These are phyloP conservation scores for Penicillium concentricum DNA, from an alignment of 2,329 filamentous ascomycete species.

Conservation along the genomic window DNA sequence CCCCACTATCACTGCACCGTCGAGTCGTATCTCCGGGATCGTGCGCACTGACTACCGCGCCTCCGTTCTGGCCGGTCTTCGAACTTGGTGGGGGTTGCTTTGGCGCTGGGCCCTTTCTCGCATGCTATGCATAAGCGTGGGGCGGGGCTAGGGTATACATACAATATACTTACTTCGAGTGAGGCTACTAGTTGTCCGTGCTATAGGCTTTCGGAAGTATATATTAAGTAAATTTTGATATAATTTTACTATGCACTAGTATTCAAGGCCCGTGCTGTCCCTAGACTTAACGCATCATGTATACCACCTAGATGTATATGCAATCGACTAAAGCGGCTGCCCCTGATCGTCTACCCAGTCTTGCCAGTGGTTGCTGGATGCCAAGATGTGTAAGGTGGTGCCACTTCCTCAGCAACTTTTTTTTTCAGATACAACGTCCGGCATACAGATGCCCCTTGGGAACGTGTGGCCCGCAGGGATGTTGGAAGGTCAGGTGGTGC, in stretches of 20 bases:
- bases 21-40: slow-evolving; percentile 20
- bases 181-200: background rate
- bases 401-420: background rate
- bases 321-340: slow-evolving; percentile 7
- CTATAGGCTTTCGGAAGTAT: background rate
- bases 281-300: background rate
- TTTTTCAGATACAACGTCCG: background rate
- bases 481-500: slow-evolving; percentile 21
- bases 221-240: background rate
- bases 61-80: slow-evolving; percentile 7
- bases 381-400: slow-evolving; percentile 4
- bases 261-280: slow-evolving; percentile 1
- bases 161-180: background rate
- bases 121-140: slow-evolving; percentile 24
- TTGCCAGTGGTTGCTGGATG: background rate
- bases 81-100: slow-evolving; percentile 1
- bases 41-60: slow-evolving; percentile 23
- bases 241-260: background rate
- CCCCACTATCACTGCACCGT: slow-evolving; percentile 16
- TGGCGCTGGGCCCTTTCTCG: slow-evolving; percentile 6
- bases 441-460: slow-evolving; percentile 8
- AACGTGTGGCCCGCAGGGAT: slow-evolving; percentile 14
- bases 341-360: slow-evolving; percentile 4
- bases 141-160: slow-evolving; percentile 4
- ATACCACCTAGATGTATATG: background rate